Evolutionary conservation across 148 eudicot genomes (phyloP), one percentile per base, ranked within the genome.

Genomic region (Selenicereus undatus): DNA sequence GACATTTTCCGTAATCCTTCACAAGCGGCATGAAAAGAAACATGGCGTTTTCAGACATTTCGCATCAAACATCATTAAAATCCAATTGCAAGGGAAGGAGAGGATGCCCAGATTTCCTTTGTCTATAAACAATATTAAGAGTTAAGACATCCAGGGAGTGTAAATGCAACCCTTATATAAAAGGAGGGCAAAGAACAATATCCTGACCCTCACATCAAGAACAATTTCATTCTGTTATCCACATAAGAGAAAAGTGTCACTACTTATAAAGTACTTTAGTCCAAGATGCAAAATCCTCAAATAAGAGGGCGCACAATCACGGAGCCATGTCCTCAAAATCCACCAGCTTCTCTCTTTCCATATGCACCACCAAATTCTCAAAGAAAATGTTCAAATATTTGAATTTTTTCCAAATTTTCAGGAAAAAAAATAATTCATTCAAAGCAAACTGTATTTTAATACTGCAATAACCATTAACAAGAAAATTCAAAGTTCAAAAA

Each of bases 1-100:
- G 99, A 78, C 99, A 97, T 89, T 97, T 97, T 78, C 95, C 99
- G 82, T 78, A 89, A 56, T 97, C 99, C 99, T 97, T 68, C 82
- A 85, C 66, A 71, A 29, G 69, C 18, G 11, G 74, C 48, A 62
- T 64, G 48, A 74, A 75, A 64, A 22, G 3, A 52, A 24, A 32
- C 30, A 24, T 26, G 71, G 11, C n/a, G 35, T 66, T 2, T 66
- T 66, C 32, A 66, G 71, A 66, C 27, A 27, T 27, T 27, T 24
- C 4, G 16, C 17, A 66, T 26, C 71, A 24, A 66, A 27, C 22
- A 26, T 66, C 22, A 66, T 66, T 4, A 66, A 32, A 64, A 64
- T 11, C 20, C 13, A 22, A 64, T n/a, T 11, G 12, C 62, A 56
- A 56, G 5, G 16, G 62, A 2, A 56, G 62, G 32, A 66, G 3